Conservation (phyloP, 1,139 yeast genomes). For the Nakaseomyces nivariensis region DNA sequence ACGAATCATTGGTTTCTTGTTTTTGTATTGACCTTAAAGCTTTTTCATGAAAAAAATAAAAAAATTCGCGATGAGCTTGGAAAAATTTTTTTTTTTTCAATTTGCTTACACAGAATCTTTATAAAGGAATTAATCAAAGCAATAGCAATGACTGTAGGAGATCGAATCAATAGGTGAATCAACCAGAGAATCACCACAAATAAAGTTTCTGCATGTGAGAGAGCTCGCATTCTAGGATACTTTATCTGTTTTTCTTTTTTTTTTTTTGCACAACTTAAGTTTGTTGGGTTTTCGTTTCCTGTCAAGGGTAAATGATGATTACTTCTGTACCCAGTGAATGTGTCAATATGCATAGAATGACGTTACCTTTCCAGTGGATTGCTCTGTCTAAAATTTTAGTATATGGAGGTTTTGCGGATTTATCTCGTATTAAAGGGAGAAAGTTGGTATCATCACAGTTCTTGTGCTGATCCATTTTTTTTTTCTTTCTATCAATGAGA, state of each 20-base stretch:
- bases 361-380: constrained; percentile 1
- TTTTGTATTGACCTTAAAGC: too few species aligned
- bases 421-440: not conserved
- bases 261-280: constrained; percentile 34
- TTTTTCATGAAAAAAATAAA: too few species aligned
- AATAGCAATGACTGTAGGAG: not conserved
- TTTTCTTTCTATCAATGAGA: too few species aligned
- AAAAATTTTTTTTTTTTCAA: not conserved
- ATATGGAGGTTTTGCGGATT: not conserved
- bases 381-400: not conserved
- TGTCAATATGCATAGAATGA: constrained; percentile 36
- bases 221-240: not conserved
- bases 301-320: not conserved
- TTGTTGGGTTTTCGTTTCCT: constrained; percentile 24
- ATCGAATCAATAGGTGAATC: not conserved
- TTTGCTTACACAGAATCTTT: too few species aligned
- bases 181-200: not conserved
- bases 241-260: not conserved
- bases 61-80: not conserved
- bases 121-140: too few species aligned
- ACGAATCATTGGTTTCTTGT: too few species aligned
- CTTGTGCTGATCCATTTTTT: too few species aligned
- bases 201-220: not conserved
- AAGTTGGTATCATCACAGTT: too few species aligned
- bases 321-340: constrained; percentile 31